phyloP scores from a whole-genome alignment of 2,329 filamentous ascomycete species.

The Penicillium sp. region DNA sequence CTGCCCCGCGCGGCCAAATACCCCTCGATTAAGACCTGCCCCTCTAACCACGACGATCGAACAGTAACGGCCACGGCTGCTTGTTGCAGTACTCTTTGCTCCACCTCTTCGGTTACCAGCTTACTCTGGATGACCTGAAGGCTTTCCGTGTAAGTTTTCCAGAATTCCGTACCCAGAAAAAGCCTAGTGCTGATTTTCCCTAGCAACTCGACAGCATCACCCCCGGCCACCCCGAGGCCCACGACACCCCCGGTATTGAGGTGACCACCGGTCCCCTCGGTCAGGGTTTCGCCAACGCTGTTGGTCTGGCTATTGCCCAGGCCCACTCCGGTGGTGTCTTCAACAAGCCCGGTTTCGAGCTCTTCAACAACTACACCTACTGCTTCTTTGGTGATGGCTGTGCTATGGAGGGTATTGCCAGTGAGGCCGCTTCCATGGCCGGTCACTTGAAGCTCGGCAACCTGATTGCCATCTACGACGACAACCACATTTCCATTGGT shows the following conservation, averaged over 20 bases:
- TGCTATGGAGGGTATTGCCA: conserved; percentile 96
- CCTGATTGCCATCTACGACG: conserved; percentile 94
- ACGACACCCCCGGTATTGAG: conserved; percentile 95
- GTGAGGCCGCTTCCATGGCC: conserved; percentile 86
- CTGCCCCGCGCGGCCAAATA: not conserved
- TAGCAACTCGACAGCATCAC: conserved; percentile 76
- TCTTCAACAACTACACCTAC: conserved; percentile 97
- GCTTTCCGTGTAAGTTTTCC: conserved; percentile 77
- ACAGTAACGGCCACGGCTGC: conserved; percentile 95
- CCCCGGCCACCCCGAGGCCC: conserved; percentile 92
- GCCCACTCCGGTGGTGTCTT: conserved; percentile 85
- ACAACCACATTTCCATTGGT: conserved; percentile 93
- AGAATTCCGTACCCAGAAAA: not conserved
- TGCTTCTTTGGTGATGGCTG: conserved; percentile 96
- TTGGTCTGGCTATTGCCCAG: conserved; percentile 96
- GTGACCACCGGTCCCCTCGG: conserved; percentile 97
- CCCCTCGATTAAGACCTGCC: not conserved
- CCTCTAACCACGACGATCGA: conserved; percentile 11
- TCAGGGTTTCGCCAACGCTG: conserved; percentile 95
- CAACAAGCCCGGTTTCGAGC: conserved; percentile 92
- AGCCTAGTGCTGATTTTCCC: conserved; percentile 14
- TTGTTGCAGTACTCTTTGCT: conserved; percentile 99
- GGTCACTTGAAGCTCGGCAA: conserved; percentile 98
- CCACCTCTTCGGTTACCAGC: conserved; percentile 88
- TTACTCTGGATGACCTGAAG: conserved; percentile 92